Conservation (phyloP, 148 eudicot species). For the Talinum fruticosum region DNA sequence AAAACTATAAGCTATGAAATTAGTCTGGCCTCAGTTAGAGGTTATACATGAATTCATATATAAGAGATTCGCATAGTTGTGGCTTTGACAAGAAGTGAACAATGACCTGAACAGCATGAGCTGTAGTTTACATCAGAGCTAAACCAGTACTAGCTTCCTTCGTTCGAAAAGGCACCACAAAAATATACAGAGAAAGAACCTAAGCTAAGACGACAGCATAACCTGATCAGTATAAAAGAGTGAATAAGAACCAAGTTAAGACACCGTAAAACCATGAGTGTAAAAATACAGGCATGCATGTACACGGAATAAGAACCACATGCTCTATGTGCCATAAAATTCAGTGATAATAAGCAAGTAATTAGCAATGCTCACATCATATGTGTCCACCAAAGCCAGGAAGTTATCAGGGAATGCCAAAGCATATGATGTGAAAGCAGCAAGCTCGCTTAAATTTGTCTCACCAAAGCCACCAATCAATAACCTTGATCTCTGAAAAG, state of each 20-base stretch:
- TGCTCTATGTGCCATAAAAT: neutral
- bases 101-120: too few relatives aligned
- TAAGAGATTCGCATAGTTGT: too few relatives aligned
- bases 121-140: neutral
- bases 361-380: slow-evolving; percentile 70
- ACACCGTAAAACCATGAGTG: neutral
- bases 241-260: neutral
- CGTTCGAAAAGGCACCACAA: slow-evolving; percentile 2
- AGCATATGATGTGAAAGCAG: slow-evolving; percentile 93
- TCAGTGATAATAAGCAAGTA: neutral
- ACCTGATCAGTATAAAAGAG: neutral
- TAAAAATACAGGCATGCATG: neutral
- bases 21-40: too few relatives aligned
- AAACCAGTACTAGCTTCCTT: neutral
- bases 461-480: slow-evolving; percentile 60
- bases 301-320: neutral
- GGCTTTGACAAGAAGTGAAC: too few relatives aligned
- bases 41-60: too few relatives aligned
- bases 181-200: neutral
- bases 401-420: slow-evolving; percentile 81
- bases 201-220: neutral
- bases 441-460: slow-evolving; percentile 94
- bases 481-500: slow-evolving; percentile 52
- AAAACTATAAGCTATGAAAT: too few relatives aligned
- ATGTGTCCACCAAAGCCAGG: slow-evolving; percentile 95